Base-by-base conservation (phyloP, 768 basidiomycete genomes). In the Pisolithus orientalis region DNA sequence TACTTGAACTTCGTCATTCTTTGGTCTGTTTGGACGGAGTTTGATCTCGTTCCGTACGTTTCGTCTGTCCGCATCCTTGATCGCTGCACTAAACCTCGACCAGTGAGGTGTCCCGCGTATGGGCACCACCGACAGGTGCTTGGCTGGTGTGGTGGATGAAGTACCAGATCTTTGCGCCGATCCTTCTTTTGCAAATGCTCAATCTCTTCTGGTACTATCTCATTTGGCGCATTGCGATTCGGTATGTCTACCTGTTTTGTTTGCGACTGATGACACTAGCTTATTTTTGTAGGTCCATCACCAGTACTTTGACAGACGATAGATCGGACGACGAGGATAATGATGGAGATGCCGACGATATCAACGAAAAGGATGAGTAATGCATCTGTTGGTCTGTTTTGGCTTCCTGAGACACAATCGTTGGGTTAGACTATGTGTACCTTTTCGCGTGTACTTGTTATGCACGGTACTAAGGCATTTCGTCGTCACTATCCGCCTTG, bases 161-260 rank as follows among this genome's bases (percentile, higher is more conserved):
- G 60, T 84, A 81, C 60, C 90, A 93, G 58, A 80, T 95, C 48
- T 90, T 94, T 59, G 54, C 69, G 0, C 87, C 93, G 0, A 70
- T 98, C 51, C 55, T 82, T 6, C 70, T 91, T 0, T 75, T 99
- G 14, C 91, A 94, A 65, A 59, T 80, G 39, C 75, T 99, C 60
- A 97, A 97, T 64, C 53, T 95, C 25, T 96, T 96, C 75, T 97
- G 94, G 94, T 95, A 90, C 67, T 83, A 75, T 70, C 74, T 93
- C 27, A 93, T 97, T 66, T 68, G 79, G 65, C 83, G 91, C 50
- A 86, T 95, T 48, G 73, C 87, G 14, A 67, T 77, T 46, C 78
- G 87, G 90, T 92, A 56, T 42, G 83, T 72, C 42, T 29, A n/a
- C 14, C 28, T 25, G 2, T 11, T 16, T 14, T 51, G 27, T 4